Evolutionary conservation across 352 stramenopile species (phyloP), one percentile per base, ranked within the genome.

Genomic region (Phytopythium chamaehyphon): DNA sequence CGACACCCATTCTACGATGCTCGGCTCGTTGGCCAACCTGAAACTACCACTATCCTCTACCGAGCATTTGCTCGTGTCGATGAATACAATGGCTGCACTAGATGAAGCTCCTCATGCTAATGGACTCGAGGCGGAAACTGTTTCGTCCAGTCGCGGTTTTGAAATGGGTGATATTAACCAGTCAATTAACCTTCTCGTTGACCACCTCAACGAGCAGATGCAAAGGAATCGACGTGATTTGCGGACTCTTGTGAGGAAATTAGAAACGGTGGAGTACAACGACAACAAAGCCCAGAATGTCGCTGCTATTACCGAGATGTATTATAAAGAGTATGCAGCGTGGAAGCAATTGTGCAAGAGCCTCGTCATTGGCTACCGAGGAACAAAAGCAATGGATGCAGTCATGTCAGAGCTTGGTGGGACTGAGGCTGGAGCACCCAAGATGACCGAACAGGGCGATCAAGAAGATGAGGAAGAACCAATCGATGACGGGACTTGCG

Each of bases 401-500:
- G 21, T 73, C 71, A 37, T 66, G 57, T 33, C 19, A 2, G 47
- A 43, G 4, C 10, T 53, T 16, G 33, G 46, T 9, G 15, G 23
- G n/a, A 37, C 43, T 46, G 18, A 16, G 3, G 19, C 36, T 15
- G 49, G 40, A 24, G 24, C 40, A 11, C 19, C 35, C 3, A 47
- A 57, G 16, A 47, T 18, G 22, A 43, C 6, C 6, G 19, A 33
- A 11, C 31, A 43, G 10, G 19, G 43, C 4, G 21, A 28, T 12
- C 10, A 65, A 62, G 44, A 66, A 51, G 48, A 66, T 14, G 62
- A 71, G 11, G 75, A 79, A 19, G 76, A 92, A 40, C 52, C 73
- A 7, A 68, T 93, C 16, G 85, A 95, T 59, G 85, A 95, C 40
- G 85, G 83, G 0, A 94, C 82, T 7, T 96, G 88, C 48, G 83